Evolutionary conservation across 1,139 yeast species (phyloP).

Genomic region (Kodamaea fungicola): DNA sequence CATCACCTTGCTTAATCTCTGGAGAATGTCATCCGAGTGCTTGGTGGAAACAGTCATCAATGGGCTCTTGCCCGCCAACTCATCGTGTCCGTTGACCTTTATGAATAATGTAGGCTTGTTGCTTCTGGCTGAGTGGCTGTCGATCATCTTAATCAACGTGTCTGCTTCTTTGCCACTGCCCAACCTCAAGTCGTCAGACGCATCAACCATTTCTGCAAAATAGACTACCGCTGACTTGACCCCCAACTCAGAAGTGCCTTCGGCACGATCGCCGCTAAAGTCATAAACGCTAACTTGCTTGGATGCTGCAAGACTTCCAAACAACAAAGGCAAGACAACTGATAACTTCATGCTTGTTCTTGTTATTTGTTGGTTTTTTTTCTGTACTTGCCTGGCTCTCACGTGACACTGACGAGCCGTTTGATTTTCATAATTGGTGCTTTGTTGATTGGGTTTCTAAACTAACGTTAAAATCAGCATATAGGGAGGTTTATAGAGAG

Average conservation of each 20-base stretch:
- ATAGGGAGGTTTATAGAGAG: too few species aligned
- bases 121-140: constrained; percentile 6
- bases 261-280: constrained; percentile 7
- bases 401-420: too few species aligned
- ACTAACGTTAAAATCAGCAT: too few species aligned
- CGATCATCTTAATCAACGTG: constrained; percentile 25
- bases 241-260: neutral
- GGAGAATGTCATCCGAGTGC: constrained; percentile 9
- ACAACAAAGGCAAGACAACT: constrained; percentile 4
- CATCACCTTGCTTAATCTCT: constrained; percentile 18
- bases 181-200: constrained; percentile 30
- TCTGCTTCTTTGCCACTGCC: constrained; percentile 21
- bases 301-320: constrained; percentile 1
- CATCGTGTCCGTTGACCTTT: constrained; percentile 37
- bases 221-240: constrained; percentile 14
- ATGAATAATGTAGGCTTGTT: constrained; percentile 33
- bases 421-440: too few species aligned
- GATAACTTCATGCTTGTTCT: constrained; percentile 2
- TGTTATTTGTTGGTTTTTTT: constrained; percentile 2
- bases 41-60: constrained; percentile 17
- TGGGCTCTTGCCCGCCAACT: constrained; percentile 22
- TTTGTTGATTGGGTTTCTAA: too few species aligned
- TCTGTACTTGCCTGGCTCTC: constrained; percentile 2
- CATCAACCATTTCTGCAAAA: constrained; percentile 42
- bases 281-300: constrained; percentile 17